Evolutionary conservation across 805 yeast genomes (phyloP).

Genomic region (Ogataea neopini): DNA sequence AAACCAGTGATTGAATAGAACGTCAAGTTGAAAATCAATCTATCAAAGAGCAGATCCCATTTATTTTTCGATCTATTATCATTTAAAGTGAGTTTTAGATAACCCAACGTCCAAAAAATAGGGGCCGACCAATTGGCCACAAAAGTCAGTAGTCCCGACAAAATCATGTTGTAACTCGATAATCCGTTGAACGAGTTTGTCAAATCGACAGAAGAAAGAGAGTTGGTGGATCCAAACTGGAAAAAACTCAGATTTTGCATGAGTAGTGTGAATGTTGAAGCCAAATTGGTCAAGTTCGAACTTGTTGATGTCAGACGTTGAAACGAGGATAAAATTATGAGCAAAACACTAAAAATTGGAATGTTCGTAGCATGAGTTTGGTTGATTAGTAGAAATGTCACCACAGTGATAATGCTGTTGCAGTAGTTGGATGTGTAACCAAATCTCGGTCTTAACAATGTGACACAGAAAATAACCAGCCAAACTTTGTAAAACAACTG

Average conservation of each 20-base stretch:
- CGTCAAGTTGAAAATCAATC: slow-evolving; percentile 40
- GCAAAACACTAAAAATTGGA: slow-evolving; percentile 45
- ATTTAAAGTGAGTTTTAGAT: slow-evolving; percentile 23
- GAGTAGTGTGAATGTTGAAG: slow-evolving; percentile 43
- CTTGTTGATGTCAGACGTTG: slow-evolving; percentile 15
- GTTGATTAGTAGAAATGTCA: slow-evolving; percentile 47
- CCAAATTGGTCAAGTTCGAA: slow-evolving; percentile 17
- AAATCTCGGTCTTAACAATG: slow-evolving; percentile 19
- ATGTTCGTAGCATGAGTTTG: slow-evolving; percentile 57
- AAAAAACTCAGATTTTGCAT: slow-evolving; percentile 80
- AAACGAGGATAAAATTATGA: slow-evolving; percentile 35
- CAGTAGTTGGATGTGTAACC: slow-evolving; percentile 26
- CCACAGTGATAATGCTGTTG: slow-evolving; percentile 38
- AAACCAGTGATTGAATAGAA: slow-evolving; percentile 64
- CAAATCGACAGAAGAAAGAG: slow-evolving; percentile 86
- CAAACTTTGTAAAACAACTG: slow-evolving; percentile 27
- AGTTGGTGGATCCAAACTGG: slow-evolving; percentile 87
- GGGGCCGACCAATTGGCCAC: slow-evolving; percentile 85
- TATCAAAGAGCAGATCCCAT: slow-evolving; percentile 38
- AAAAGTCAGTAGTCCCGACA: slow-evolving; percentile 79
- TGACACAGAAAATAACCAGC: slow-evolving; percentile 13
- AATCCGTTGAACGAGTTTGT: slow-evolving; percentile 93
- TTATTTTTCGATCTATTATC: slow-evolving; percentile 24
- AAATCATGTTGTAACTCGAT: slow-evolving; percentile 60
- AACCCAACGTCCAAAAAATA: slow-evolving; percentile 70